Evolutionary conservation across 2,329 filamentous ascomycete genomes (phyloP).

Genomic region (Alternaria rosae): DNA sequence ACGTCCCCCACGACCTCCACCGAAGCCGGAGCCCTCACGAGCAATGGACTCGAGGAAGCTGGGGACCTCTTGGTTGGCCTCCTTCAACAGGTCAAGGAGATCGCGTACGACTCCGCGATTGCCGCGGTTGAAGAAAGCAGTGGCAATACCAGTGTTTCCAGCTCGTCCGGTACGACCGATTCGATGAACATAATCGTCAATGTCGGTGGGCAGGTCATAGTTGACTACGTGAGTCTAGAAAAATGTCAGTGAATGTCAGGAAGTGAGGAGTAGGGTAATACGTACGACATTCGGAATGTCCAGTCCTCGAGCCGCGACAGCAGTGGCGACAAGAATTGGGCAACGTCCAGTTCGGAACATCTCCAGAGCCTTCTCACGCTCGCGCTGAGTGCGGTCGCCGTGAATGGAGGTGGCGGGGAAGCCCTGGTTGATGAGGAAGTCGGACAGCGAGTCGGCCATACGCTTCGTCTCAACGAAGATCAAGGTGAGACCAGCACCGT

Average conservation of each 20-base stretch:
- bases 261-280: not conserved
- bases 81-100: constrained; percentile 95
- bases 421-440: constrained; percentile 98
- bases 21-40: constrained; percentile 85
- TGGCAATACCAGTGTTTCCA: constrained; percentile 97
- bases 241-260: not conserved
- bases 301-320: constrained; percentile 84
- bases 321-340: constrained; percentile 95
- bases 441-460: constrained; percentile 96
- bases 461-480: constrained; percentile 99
- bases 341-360: constrained; percentile 96
- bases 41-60: constrained; percentile 96
- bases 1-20: constrained; percentile 74
- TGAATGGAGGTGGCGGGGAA: constrained; percentile 99
- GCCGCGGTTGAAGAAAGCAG: constrained; percentile 99
- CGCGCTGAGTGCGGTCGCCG: constrained; percentile 96
- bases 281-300: constrained; percentile 86
- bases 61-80: constrained; percentile 97
- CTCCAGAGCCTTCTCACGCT: constrained; percentile 96
- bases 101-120: constrained; percentile 98
- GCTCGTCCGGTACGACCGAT: constrained; percentile 99
- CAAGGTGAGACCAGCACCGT: constrained; percentile 85
- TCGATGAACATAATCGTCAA: constrained; percentile 98
- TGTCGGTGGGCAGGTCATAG: constrained; percentile 98
- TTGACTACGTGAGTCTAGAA: constrained; percentile 90